These are phyloP conservation scores for Podila horticola DNA, from an alignment of 192 early-diverging fungal genomes.

Conservation along the genomic window DNA sequence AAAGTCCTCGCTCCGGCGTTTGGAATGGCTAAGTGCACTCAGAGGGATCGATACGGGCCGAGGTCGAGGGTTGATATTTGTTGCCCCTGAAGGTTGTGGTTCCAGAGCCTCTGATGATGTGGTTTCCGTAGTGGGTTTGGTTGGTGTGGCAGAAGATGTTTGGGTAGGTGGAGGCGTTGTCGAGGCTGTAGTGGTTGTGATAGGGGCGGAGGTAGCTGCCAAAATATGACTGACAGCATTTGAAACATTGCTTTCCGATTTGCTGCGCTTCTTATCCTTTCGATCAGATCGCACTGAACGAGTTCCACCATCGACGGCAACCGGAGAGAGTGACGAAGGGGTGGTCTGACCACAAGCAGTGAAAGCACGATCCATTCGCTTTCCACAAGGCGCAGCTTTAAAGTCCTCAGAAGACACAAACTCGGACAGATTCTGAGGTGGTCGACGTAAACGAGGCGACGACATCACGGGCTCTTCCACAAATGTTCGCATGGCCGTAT, in stretches of 20 bases:
- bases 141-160: too few species aligned
- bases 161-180: too few species aligned
- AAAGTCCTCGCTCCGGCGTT: constrained; percentile 23
- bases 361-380: constrained; percentile 10
- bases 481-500: neutral
- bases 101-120: neutral
- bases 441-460: constrained; percentile 32
- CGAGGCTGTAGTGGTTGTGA: neutral
- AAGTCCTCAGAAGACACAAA: constrained; percentile 52
- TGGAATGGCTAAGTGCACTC: constrained; percentile 40
- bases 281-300: neutral
- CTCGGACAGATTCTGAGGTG: constrained; percentile 46
- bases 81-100: neutral
- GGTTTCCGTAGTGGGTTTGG: neutral
- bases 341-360: neutral
- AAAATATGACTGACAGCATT: neutral
- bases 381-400: constrained; percentile 35
- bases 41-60: constrained; percentile 18
- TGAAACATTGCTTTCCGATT: constrained; percentile 14
- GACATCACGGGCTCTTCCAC: neutral
- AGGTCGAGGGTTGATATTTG: neutral
- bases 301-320: neutral
- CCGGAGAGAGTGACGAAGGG: neutral
- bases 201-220: neutral
- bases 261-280: constrained; percentile 8